phyloP scores from a whole-genome alignment of 225 moss, liverwort and hornwort species.

The Pseudisothecium myosuroides region DNA sequence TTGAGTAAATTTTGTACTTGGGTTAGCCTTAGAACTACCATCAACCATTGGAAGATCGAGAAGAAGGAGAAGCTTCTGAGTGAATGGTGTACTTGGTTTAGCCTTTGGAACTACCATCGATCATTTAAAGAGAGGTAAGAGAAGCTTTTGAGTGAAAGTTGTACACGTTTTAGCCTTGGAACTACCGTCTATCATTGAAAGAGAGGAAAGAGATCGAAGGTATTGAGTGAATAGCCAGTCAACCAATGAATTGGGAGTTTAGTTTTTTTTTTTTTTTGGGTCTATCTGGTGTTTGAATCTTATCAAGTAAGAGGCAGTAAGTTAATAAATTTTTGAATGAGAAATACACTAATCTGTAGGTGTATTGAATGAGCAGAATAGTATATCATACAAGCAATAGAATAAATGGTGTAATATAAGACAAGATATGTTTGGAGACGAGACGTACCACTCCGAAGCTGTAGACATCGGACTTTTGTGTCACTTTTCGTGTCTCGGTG shows the following conservation, averaged over 20 bases:
- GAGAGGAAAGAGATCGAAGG: not conserved
- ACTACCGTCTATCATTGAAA: not conserved
- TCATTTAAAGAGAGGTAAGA: not conserved
- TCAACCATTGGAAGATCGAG: not conserved
- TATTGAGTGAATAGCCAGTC: not conserved
- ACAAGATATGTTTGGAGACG: not conserved
- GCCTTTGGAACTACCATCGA: not conserved
- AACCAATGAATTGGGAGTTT: too few relatives aligned
- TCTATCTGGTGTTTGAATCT: not conserved
- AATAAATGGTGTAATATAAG: not conserved
- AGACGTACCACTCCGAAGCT: conserved; percentile 79
- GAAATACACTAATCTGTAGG: not conserved
- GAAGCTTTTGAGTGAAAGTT: not conserved
- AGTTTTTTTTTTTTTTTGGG: not conserved
- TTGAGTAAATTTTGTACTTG: too few relatives aligned
- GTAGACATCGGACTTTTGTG: conserved; percentile 80
- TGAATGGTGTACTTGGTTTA: not conserved
- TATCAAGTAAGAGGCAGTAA: not conserved
- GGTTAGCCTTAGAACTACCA: not conserved
- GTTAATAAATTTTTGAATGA: not conserved
- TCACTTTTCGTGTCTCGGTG: conserved; percentile 69
- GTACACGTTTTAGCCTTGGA: not conserved
- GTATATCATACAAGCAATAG: not conserved
- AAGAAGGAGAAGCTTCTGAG: not conserved
- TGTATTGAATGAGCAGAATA: not conserved